These are phyloP conservation scores for Amanita fuliginea DNA, from an alignment of 768 basidiomycete species.

Conservation along the genomic window DNA sequence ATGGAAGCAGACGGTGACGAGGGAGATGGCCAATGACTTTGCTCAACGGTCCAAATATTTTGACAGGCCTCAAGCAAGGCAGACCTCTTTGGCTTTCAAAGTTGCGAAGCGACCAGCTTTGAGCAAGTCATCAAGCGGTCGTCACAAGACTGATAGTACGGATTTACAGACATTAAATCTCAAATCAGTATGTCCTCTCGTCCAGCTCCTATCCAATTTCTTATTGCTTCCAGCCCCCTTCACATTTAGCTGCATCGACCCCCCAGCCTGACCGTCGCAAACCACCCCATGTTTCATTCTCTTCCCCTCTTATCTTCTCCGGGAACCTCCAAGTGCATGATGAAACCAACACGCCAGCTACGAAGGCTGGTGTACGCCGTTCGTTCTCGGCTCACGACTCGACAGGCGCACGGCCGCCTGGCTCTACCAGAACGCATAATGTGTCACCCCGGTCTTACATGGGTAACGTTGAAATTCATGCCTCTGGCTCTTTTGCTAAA, in stretches of 20 bases:
- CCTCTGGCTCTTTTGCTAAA: background rate
- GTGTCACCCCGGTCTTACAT: background rate
- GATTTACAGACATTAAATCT: background rate
- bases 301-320: conserved; percentile 17
- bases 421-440: background rate
- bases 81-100: conserved; percentile 20
- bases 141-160: background rate
- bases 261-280: conserved; percentile 28
- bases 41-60: conserved; percentile 2
- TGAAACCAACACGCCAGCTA: background rate
- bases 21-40: conserved; percentile 4
- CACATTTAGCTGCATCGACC: conserved; percentile 42
- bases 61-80: conserved; percentile 2
- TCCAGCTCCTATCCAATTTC: background rate
- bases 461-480: background rate
- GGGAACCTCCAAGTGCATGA: background rate
- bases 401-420: background rate
- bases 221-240: conserved; percentile 23
- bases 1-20: conserved; percentile 14
- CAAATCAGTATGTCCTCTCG: background rate
- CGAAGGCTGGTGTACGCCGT: background rate
- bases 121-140: conserved; percentile 14
- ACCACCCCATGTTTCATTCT: conserved; percentile 21
- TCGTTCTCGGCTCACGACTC: background rate
- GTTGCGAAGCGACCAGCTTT: conserved; percentile 28